Conservation (phyloP, 331 rosid genomes). For the Telfairia occidentalis region DNA sequence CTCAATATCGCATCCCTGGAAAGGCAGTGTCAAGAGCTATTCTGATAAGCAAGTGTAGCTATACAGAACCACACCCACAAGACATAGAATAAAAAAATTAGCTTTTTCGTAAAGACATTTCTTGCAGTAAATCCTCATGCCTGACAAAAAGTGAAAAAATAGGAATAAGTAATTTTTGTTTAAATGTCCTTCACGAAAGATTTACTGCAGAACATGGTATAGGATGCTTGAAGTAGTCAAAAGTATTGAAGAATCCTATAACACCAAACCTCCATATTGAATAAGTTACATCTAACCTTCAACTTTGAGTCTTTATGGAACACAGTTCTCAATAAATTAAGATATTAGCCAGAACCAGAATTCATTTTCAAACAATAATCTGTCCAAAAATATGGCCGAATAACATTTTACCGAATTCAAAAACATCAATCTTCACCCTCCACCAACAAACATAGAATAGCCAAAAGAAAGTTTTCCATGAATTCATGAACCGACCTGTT, state of each 20-base stretch:
- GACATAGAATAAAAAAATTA: background rate
- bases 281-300: background rate
- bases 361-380: no score
- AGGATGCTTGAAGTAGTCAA: background rate
- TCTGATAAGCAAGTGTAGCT: background rate
- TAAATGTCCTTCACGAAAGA: background rate
- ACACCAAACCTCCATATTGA: background rate
- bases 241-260: background rate
- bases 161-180: background rate
- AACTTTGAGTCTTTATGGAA: background rate
- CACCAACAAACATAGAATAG: no score
- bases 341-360: no score
- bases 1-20: slow-evolving; percentile 65
- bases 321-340: no score
- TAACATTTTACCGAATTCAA: no score
- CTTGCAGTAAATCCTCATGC: background rate
- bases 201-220: background rate
- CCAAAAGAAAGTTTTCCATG: no score
- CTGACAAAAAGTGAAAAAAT: background rate
- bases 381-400: no score
- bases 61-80: background rate
- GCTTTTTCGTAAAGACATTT: background rate
- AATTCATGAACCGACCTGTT: no score
- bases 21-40: slow-evolving; percentile 16
- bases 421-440: no score